Conservation (phyloP, 1,284 basidiomycete species). For the Rhodofomes roseus region DNA sequence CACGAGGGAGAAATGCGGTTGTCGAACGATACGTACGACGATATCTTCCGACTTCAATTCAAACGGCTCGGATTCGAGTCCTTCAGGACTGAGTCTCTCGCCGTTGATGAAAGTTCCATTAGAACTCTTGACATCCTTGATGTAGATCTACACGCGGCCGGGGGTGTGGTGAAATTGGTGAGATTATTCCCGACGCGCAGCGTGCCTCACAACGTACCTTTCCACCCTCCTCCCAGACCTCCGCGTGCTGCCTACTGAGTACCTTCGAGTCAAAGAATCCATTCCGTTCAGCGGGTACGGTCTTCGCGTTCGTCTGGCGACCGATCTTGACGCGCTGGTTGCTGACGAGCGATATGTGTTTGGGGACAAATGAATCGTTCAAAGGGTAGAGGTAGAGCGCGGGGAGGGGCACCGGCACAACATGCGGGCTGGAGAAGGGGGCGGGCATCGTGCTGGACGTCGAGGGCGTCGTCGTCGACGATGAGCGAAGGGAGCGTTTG, state of each 20-base stretch:
- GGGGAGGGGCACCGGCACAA: constrained; percentile 41
- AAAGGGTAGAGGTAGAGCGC: constrained; percentile 92
- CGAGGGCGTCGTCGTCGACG: constrained; percentile 30
- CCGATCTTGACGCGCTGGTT: constrained; percentile 89
- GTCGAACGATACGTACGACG: constrained; percentile 48
- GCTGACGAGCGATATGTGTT: constrained; percentile 85
- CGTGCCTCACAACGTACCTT: constrained; percentile 53
- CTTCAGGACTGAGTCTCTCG: constrained; percentile 87
- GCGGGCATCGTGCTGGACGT: constrained; percentile 32
- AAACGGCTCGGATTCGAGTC: constrained; percentile 89
- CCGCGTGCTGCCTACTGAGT: constrained; percentile 92
- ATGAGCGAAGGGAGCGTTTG: constrained; percentile 25
- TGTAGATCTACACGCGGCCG: constrained; percentile 69
- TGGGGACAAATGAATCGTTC: constrained; percentile 94
- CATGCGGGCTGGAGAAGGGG: constrained; percentile 29
- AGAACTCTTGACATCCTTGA: constrained; percentile 97
- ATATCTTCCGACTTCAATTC: constrained; percentile 95
- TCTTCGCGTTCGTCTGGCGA: constrained; percentile 97
- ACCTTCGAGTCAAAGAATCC: constrained; percentile 99
- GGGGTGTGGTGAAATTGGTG: neutral
- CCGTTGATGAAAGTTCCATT: constrained; percentile 99
- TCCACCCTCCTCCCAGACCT: constrained; percentile 92
- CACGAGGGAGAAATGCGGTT: neutral
- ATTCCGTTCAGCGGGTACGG: constrained; percentile 90
- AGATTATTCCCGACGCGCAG: neutral